These are phyloP conservation scores for Colletotrichum brevisporum DNA, from an alignment of 2,329 filamentous ascomycete species.

Conservation along the genomic window DNA sequence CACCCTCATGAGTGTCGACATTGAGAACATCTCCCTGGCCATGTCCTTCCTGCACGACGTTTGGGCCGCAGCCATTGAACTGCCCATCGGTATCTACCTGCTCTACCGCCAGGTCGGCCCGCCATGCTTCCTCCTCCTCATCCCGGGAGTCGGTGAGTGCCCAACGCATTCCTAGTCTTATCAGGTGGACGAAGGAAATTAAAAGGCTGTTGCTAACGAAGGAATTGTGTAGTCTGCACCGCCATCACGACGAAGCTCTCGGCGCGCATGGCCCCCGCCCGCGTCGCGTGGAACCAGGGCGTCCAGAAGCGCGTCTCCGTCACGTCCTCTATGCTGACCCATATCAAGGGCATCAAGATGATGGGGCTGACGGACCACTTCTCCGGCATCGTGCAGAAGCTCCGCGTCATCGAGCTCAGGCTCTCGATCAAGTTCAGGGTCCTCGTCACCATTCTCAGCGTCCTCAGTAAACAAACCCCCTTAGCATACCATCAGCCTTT, in stretches of 20 bases:
- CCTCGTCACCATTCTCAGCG: constrained; percentile 49
- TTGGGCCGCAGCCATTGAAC: constrained; percentile 56
- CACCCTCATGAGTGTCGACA: constrained; percentile 63
- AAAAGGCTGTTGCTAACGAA: neutral
- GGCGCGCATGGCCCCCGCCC: constrained; percentile 50
- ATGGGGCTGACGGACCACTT: constrained; percentile 55
- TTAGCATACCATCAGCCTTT: no score
- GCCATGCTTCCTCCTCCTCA: constrained; percentile 47
- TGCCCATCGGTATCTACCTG: constrained; percentile 54
- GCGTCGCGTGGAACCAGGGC: constrained; percentile 54
- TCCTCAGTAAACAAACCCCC: constrained; percentile 45
- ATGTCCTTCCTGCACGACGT: constrained; percentile 50
- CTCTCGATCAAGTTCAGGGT: constrained; percentile 55
- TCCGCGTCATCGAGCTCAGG: constrained; percentile 55
- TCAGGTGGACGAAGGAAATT: neutral
- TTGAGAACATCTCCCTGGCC: constrained; percentile 52
- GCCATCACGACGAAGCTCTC: constrained; percentile 40
- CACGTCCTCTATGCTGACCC: constrained; percentile 55
- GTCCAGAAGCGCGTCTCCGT: constrained; percentile 57
- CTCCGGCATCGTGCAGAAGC: constrained; percentile 48
- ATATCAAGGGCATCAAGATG: constrained; percentile 62
- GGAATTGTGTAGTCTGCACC: constrained; percentile 55
- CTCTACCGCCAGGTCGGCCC: constrained; percentile 52
- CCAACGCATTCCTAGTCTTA: neutral
- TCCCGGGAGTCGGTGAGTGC: constrained; percentile 46